phyloP scores from a whole-genome alignment of 495 filamentous ascomycete species.

The Venustampulla echinocandica region DNA sequence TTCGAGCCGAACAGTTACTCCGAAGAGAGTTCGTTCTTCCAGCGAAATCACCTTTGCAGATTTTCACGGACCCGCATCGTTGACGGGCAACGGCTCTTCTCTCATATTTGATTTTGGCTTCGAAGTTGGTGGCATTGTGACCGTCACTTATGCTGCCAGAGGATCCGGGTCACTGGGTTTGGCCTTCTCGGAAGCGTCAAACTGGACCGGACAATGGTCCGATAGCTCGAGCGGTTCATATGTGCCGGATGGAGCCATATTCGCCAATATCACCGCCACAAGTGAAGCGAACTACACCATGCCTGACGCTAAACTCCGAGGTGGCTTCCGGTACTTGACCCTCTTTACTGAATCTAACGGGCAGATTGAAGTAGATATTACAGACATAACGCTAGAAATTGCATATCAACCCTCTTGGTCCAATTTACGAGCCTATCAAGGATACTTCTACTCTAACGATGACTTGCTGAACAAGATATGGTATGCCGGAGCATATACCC shows the following conservation, averaged over 20 bases:
- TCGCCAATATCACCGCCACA: slow-evolving; percentile 38
- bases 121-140: slow-evolving; percentile 49
- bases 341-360: slow-evolving; percentile 33
- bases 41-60: slow-evolving; percentile 7
- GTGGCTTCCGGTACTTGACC: slow-evolving; percentile 52
- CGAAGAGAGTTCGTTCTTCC: slow-evolving; percentile 19
- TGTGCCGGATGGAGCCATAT: slow-evolving; percentile 43
- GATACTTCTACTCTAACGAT: slow-evolving; percentile 54
- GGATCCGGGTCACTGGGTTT: slow-evolving; percentile 43
- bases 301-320: slow-evolving; percentile 44
- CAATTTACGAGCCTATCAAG: slow-evolving; percentile 38
- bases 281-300: slow-evolving; percentile 34
- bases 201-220: slow-evolving; percentile 51
- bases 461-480: slow-evolving; percentile 51
- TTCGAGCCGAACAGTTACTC: slow-evolving; percentile 40
- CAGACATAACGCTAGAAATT: slow-evolving; percentile 40
- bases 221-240: slow-evolving; percentile 49
- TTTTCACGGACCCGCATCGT: slow-evolving; percentile 26
- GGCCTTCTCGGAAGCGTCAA: slow-evolving; percentile 54
- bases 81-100: slow-evolving; percentile 37
- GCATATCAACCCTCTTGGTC: slow-evolving; percentile 48
- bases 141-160: slow-evolving; percentile 37
- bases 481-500: slow-evolving; percentile 56
- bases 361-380: slow-evolving; percentile 26
- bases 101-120: slow-evolving; percentile 50